phyloP scores from a whole-genome alignment of 2,329 filamentous ascomycete species.

The Seiridium unicorne region DNA sequence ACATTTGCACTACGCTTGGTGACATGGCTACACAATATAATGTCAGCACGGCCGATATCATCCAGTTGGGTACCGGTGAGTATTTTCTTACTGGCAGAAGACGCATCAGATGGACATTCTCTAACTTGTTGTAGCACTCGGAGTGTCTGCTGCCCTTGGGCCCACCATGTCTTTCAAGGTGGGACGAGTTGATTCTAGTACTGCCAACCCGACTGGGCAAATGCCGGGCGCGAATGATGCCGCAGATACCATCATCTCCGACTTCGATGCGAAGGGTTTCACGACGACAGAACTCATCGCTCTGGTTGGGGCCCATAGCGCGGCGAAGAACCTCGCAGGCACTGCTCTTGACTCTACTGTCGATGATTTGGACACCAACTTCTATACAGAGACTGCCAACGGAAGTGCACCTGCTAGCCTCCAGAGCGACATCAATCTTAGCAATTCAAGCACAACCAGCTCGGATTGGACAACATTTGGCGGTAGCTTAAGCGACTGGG shows the following conservation, averaged over 20 bases:
- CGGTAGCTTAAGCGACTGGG: conserved; percentile 19
- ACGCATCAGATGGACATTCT: too few relatives aligned
- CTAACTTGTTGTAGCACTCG: conserved; percentile 16
- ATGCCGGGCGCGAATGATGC: conserved; percentile 14
- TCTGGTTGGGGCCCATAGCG: conserved; percentile 24
- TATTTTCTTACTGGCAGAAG: not conserved
- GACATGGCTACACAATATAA: conserved; percentile 19
- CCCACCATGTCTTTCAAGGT: conserved; percentile 22
- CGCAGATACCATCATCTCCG: conserved; percentile 15
- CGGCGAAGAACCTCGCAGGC: conserved; percentile 20
- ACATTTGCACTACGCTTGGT: conserved; percentile 20
- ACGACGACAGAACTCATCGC: conserved; percentile 22
- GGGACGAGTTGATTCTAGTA: conserved; percentile 22
- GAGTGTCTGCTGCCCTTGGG: conserved; percentile 18
- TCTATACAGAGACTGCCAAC: conserved; percentile 24
- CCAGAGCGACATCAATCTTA: conserved; percentile 22
- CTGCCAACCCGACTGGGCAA: conserved; percentile 16
- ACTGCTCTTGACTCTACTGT: conserved; percentile 21
- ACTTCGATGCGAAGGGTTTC: conserved; percentile 23
- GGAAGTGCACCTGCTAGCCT: conserved; percentile 19
- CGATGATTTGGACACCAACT: conserved; percentile 19
- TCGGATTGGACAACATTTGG: conserved; percentile 21
- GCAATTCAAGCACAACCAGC: conserved; percentile 19
- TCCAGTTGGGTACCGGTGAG: conserved; percentile 28
- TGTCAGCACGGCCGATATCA: conserved; percentile 25